Evolutionary conservation across 345 rosid genomes (phyloP).

Genomic region (Firmiana major): DNA sequence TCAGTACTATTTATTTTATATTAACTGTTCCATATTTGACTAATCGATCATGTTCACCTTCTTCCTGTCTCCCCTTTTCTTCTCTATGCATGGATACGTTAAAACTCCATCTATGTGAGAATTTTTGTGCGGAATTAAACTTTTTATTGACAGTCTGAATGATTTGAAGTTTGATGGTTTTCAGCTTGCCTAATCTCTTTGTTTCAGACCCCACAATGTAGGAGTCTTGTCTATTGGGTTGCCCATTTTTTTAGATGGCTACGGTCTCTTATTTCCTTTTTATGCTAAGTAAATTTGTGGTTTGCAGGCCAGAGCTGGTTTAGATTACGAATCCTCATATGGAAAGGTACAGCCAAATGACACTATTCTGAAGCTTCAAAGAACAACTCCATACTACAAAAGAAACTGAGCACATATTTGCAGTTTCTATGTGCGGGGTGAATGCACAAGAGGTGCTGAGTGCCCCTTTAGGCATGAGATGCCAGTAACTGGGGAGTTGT

Average conservation of each 20-base stretch:
- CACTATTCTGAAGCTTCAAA: conserved; percentile 86
- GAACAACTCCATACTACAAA: conserved; percentile 91
- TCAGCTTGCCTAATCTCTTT: not conserved
- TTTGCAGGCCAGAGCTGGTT: conserved; percentile 84
- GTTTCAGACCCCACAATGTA: no score
- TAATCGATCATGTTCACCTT: not conserved
- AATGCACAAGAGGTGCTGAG: conserved; percentile 90
- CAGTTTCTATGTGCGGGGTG: conserved; percentile 79
- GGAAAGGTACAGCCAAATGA: conserved; percentile 83
- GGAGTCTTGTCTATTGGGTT: no score
- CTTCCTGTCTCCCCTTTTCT: not conserved
- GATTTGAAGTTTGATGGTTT: not conserved
- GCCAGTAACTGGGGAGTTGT: conserved; percentile 87
- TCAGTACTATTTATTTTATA: not conserved
- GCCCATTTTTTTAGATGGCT: not conserved
- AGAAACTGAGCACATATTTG: conserved; percentile 92
- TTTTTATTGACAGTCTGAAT: not conserved
- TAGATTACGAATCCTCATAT: conserved; percentile 90
- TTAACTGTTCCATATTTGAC: not conserved
- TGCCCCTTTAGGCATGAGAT: conserved; percentile 96
- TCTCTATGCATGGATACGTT: not conserved
- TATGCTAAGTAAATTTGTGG: not conserved
- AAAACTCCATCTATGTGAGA: not conserved
- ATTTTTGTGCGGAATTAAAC: not conserved
- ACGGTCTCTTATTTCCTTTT: not conserved